Evolutionary conservation across 192 early-diverging fungal genomes (phyloP), one percentile per base, ranked within the genome.

Genomic region (Umbelopsis sp.): DNA sequence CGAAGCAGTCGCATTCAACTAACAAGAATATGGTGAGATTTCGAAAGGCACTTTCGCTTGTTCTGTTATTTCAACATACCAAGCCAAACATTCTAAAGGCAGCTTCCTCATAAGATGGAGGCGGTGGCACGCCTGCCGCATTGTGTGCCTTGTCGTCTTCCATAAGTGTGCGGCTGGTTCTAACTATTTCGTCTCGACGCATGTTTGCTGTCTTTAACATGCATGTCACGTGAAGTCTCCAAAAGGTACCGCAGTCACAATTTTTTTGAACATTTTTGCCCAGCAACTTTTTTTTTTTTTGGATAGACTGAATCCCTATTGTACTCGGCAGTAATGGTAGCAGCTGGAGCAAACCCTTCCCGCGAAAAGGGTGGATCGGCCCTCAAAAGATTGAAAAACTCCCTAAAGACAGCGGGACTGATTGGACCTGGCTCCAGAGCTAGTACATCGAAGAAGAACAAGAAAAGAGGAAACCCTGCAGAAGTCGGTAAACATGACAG

Each of bases 341-440:
- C 55, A 61, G 55, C 55, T 61, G 55, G 55, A 30, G 55, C 55
- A 61, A 61, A 61, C 44, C 65, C 65, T 25, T 27, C 8, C 18
- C 55, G 55, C 27, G 65, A 46, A 46, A 71, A 69, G 58, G 76
- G 80, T 45, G 80, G 79, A 25, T 95, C 94, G 15, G 91, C 94
- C 30, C 84, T 97, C 20, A 95, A 96, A 78, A 80, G 88, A 46
- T 88, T 97, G 51, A 93, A 91, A 45, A 77, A 87, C 12, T 88
- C 90, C 16, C 83, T 97, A n/a, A 91, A 91, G 41, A 80, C 81
- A 7, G 89, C 91, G 0, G 94, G 94, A 8, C 78, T 94, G 0
- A 87, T 95, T n/a, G 93, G 93, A 7, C 86, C 86, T 45, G 78
- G 81, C 21, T 82, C 87, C 0, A 84, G 88, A 23, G 81, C 86